A percentile compares a stretch with the other conserved stretches of the same genome.
Conservation (phyloP, 2,329 filamentous ascomycete species). For the Fusarium nelsonii region DNA sequence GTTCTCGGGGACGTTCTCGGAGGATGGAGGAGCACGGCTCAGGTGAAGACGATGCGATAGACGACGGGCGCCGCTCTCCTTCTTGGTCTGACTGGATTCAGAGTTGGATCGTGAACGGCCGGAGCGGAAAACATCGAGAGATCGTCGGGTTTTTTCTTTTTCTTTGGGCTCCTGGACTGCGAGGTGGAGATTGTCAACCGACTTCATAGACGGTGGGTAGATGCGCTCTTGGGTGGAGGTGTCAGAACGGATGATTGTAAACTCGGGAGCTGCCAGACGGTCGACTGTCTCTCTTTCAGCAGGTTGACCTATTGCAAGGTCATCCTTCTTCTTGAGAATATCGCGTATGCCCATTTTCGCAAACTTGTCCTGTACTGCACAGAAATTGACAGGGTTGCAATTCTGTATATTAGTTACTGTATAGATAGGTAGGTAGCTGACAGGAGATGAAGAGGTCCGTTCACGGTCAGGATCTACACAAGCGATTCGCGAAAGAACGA, state of each 20-base stretch:
- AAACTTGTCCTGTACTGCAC: constrained; percentile 6
- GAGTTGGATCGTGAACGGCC: constrained; percentile 64
- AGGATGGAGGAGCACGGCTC: constrained; percentile 68
- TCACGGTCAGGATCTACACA: constrained; percentile 26
- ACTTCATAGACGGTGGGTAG: constrained; percentile 67
- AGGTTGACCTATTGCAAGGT: constrained; percentile 53
- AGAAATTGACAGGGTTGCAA: constrained; percentile 3
- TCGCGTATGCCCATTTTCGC: constrained; percentile 64
- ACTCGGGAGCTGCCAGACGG: constrained; percentile 67
- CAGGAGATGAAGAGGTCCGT: constrained; percentile 24
- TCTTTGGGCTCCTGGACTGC: constrained; percentile 48
- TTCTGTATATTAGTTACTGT: constrained; percentile 6
- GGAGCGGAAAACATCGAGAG: constrained; percentile 61
- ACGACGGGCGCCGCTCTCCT: constrained; percentile 56
- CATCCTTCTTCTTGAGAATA: constrained; percentile 67
- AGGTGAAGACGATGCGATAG: constrained; percentile 80
- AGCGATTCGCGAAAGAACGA: constrained; percentile 26
- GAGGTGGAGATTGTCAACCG: constrained; percentile 51
- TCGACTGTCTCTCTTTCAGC: constrained; percentile 55
- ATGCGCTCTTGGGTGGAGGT: constrained; percentile 84
- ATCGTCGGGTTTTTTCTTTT: constrained; percentile 56
- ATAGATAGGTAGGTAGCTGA: neutral
- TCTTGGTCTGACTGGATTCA: constrained; percentile 54
- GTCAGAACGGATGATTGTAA: constrained; percentile 88
- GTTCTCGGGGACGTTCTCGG: constrained; percentile 81